Evolutionary conservation across 2,329 filamentous ascomycete species (phyloP).

Genomic region (Pseudocercospora cruenta): DNA sequence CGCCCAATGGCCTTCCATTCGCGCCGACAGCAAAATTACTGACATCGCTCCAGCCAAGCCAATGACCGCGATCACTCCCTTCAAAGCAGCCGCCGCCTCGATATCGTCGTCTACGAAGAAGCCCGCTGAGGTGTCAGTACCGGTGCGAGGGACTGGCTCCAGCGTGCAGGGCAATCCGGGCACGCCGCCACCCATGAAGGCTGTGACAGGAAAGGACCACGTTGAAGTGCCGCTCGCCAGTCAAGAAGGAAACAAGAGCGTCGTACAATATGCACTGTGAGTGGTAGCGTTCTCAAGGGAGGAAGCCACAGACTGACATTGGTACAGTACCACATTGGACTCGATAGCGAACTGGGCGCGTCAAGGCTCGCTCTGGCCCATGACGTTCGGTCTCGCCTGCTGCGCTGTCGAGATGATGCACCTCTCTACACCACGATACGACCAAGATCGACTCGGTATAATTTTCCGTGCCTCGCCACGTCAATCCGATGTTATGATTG

Average conservation of each 20-base stretch:
- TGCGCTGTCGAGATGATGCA: slow-evolving; percentile 95
- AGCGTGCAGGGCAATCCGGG: slow-evolving; percentile 59
- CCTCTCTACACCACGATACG: slow-evolving; percentile 82
- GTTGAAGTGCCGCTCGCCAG: slow-evolving; percentile 74
- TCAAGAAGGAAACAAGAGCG: slow-evolving; percentile 78
- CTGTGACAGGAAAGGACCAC: slow-evolving; percentile 56
- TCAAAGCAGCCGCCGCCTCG: slow-evolving; percentile 64
- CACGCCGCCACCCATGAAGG: slow-evolving; percentile 56
- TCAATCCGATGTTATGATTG: slow-evolving; percentile 91
- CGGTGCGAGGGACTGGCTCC: slow-evolving; percentile 23
- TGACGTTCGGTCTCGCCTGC: slow-evolving; percentile 87
- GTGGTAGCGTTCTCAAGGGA: slow-evolving; percentile 42
- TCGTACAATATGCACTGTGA: slow-evolving; percentile 84
- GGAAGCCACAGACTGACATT: slow-evolving; percentile 25
- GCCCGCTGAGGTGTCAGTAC: slow-evolving; percentile 58
- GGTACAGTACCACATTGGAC: slow-evolving; percentile 72
- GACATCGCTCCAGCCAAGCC: slow-evolving; percentile 62
- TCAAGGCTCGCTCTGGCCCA: slow-evolving; percentile 83
- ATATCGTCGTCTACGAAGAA: slow-evolving; percentile 69
- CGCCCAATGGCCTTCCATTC: slow-evolving; percentile 26
- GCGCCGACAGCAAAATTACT: slow-evolving; percentile 27
- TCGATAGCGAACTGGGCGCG: slow-evolving; percentile 81
- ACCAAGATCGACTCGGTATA: slow-evolving; percentile 84
- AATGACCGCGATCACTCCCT: slow-evolving; percentile 63
- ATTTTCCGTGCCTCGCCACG: slow-evolving; percentile 88